Evolutionary conservation across 371 early-diverging fungal genomes (phyloP).

Genomic region (Mucor sp.): DNA sequence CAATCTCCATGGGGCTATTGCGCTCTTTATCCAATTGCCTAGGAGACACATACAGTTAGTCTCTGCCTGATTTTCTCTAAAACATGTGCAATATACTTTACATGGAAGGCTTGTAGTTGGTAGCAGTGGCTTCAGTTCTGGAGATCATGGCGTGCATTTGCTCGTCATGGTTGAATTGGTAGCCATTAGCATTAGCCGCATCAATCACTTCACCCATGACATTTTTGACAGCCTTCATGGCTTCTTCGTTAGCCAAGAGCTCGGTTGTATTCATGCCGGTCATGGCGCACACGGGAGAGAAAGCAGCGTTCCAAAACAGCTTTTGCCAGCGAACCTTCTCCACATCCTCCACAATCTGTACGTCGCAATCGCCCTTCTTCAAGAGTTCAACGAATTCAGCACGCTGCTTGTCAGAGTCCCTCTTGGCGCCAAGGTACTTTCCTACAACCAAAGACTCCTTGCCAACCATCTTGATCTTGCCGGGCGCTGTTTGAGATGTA

Average conservation of each 20-base stretch:
- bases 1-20: slow-evolving; percentile 64
- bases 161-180: slow-evolving; percentile 47
- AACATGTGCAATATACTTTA: slow-evolving; percentile 13
- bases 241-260: slow-evolving; percentile 56
- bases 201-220: slow-evolving; percentile 69
- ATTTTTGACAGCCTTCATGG: slow-evolving; percentile 46
- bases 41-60: background rate
- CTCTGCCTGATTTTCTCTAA: background rate
- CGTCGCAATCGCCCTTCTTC: slow-evolving; percentile 55
- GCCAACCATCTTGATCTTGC: slow-evolving; percentile 56
- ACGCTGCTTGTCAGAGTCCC: slow-evolving; percentile 23
- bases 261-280: slow-evolving; percentile 67
- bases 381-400: slow-evolving; percentile 44
- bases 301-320: slow-evolving; percentile 81
- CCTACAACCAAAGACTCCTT: slow-evolving; percentile 39
- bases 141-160: slow-evolving; percentile 49
- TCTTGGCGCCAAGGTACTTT: slow-evolving; percentile 30
- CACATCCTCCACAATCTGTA: slow-evolving; percentile 57
- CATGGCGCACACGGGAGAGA: slow-evolving; percentile 74
- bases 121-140: slow-evolving; percentile 48
- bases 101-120: slow-evolving; percentile 68
- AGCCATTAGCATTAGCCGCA: slow-evolving; percentile 54
- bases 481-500: slow-evolving; percentile 63
- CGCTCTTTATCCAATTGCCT: slow-evolving; percentile 66
- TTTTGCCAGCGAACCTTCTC: slow-evolving; percentile 83